phyloP scores from a whole-genome alignment of 2,329 filamentous ascomycete genomes.

The Orbilia quercus region DNA sequence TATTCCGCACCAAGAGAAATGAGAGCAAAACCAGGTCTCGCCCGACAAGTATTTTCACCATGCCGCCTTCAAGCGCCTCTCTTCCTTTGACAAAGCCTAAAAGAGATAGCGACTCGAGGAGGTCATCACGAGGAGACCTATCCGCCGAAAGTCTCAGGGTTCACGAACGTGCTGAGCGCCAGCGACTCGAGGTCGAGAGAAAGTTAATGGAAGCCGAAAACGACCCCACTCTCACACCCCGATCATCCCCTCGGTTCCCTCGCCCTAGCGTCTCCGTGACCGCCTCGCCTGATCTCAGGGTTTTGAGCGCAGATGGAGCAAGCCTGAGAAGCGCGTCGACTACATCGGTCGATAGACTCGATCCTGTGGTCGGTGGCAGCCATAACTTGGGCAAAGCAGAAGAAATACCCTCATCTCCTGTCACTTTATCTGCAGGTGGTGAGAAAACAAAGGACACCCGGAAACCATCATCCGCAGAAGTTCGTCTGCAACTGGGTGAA shows the following conservation, averaged over 20 bases:
- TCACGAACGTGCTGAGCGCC: constrained; percentile 52
- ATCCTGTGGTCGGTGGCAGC: constrained; percentile 34
- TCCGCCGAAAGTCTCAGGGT: constrained; percentile 40
- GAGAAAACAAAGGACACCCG: constrained; percentile 25
- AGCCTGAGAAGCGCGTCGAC: constrained; percentile 48
- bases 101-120: constrained; percentile 31
- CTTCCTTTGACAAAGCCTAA: constrained; percentile 31
- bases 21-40: constrained; percentile 29
- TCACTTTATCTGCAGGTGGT: constrained; percentile 9
- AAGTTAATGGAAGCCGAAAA: constrained; percentile 50
- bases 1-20: constrained; percentile 50
- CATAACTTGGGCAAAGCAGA: constrained; percentile 24
- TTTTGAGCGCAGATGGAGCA: constrained; percentile 25
- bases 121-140: constrained; percentile 32
- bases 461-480: constrained; percentile 47
- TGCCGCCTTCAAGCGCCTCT: constrained; percentile 24
- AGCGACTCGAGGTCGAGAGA: constrained; percentile 45
- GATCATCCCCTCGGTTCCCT: constrained; percentile 46
- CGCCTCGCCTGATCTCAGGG: constrained; percentile 43
- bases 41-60: constrained; percentile 13
- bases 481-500: constrained; percentile 50
- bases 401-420: constrained; percentile 21
- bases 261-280: constrained; percentile 44
- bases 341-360: constrained; percentile 43
- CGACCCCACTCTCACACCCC: constrained; percentile 37